A percentile compares a stretch with the other conserved stretches of the same genome.
Conservation (phyloP, 371 early-diverging fungal genomes). For the Actinomortierella wolfii region DNA sequence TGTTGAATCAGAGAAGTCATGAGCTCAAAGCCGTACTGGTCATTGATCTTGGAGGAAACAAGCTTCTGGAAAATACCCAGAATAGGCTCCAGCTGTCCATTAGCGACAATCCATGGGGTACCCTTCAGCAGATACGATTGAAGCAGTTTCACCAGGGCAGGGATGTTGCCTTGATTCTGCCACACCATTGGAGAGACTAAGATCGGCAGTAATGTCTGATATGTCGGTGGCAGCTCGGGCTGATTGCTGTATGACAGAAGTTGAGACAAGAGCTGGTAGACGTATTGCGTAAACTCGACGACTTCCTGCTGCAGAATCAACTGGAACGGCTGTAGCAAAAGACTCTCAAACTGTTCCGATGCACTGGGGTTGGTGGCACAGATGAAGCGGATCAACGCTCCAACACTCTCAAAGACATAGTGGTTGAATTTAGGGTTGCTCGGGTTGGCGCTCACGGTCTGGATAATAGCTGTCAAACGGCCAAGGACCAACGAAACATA, state of each 20-base stretch:
- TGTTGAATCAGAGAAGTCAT: conserved; percentile 70
- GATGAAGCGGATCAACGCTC: conserved; percentile 79
- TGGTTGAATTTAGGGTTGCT: conserved; percentile 98
- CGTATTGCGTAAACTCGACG: conserved; percentile 93
- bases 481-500: conserved; percentile 73
- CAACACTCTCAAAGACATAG: conserved; percentile 92
- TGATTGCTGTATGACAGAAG: conserved; percentile 78
- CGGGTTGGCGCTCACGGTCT: conserved; percentile 91
- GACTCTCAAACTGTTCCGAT: conserved; percentile 79
- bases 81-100: conserved; percentile 77
- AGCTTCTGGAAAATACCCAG: conserved; percentile 96
- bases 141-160: conserved; percentile 88
- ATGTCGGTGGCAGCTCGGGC: conserved; percentile 70
- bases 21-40: conserved; percentile 85
- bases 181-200: conserved; percentile 87
- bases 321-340: conserved; percentile 81
- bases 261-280: conserved; percentile 93
- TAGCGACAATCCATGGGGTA: conserved; percentile 56
- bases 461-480: conserved; percentile 76
- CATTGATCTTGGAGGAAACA: conserved; percentile 82
- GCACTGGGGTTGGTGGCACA: conserved; percentile 66
- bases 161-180: conserved; percentile 90
- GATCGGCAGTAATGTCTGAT: conserved; percentile 73
- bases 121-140: conserved; percentile 84
- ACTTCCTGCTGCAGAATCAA: conserved; percentile 89